phyloP scores from a whole-genome alignment of 768 basidiomycete species.

The Lanmaoa pseudosensibilis region DNA sequence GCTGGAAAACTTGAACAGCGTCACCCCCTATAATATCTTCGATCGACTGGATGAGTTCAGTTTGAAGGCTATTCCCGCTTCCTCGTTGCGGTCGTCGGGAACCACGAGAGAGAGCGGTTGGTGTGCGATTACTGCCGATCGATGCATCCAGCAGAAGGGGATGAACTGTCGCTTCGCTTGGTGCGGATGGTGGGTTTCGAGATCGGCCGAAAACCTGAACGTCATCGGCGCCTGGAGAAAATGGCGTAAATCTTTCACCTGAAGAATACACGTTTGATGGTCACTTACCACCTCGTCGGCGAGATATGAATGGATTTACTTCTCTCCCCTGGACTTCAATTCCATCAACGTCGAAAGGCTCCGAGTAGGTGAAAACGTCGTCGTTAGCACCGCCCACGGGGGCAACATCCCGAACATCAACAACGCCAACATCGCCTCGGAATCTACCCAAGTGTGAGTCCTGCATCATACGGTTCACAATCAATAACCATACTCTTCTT shows the following conservation, averaged over 20 bases:
- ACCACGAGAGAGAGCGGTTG: slow-evolving; percentile 46
- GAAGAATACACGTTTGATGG: not conserved
- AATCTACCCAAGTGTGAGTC: slow-evolving; percentile 35
- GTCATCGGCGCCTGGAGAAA: slow-evolving; percentile 48
- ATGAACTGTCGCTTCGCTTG: slow-evolving; percentile 75
- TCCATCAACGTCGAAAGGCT: slow-evolving; percentile 49
- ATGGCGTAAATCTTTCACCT: not conserved
- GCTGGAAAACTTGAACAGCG: slow-evolving; percentile 80
- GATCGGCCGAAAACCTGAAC: slow-evolving; percentile 63
- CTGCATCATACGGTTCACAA: not conserved
- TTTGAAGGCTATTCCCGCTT: slow-evolving; percentile 44
- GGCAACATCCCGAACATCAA: slow-evolving; percentile 36
- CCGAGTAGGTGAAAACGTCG: slow-evolving; percentile 56
- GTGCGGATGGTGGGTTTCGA: slow-evolving; percentile 49
- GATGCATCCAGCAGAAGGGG: slow-evolving; percentile 76
- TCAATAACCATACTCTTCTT: slow-evolving; percentile 53
- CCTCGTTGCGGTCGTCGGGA: slow-evolving; percentile 59
- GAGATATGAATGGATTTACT: slow-evolving; percentile 43
- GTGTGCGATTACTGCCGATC: slow-evolving; percentile 42
- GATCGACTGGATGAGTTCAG: slow-evolving; percentile 71
- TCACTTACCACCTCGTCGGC: slow-evolving; percentile 46
- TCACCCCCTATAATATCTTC: slow-evolving; percentile 81
- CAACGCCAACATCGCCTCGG: slow-evolving; percentile 40
- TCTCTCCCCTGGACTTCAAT: slow-evolving; percentile 45
- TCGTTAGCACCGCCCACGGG: slow-evolving; percentile 38